Evolutionary conservation across 2,329 filamentous ascomycete genomes (phyloP).

Genomic region (Botrytis sinoallii): DNA sequence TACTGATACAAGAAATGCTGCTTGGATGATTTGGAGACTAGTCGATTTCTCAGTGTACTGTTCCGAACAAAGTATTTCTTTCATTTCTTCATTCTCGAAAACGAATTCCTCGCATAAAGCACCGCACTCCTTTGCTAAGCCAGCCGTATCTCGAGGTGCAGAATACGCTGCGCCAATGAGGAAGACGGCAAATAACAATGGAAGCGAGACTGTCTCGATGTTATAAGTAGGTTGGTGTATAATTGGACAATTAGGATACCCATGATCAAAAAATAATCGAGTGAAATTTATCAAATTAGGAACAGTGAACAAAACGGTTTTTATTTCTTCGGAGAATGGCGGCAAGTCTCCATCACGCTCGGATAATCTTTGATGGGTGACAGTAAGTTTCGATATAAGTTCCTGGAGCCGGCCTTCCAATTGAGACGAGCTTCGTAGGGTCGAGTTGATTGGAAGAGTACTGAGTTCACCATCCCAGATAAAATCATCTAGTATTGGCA

Average conservation of each 20-base stretch:
- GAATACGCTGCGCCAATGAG: slow-evolving; percentile 20
- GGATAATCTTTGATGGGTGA: neutral
- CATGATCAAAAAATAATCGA: slow-evolving; percentile 29
- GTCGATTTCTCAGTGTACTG: neutral
- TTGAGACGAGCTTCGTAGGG: neutral
- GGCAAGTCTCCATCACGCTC: neutral
- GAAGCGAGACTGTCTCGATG: slow-evolving; percentile 16
- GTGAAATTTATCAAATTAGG: slow-evolving; percentile 42
- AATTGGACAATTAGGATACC: slow-evolving; percentile 19
- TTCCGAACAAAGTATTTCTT: neutral
- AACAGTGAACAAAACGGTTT: slow-evolving; percentile 35
- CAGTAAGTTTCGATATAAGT: neutral
- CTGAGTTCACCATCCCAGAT: neutral
- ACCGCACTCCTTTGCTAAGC: slow-evolving; percentile 10
- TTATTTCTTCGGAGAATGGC: neutral
- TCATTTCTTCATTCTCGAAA: slow-evolving; percentile 13
- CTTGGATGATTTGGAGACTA: slow-evolving; percentile 12
- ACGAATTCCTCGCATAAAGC: slow-evolving; percentile 18
- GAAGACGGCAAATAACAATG: slow-evolving; percentile 20
- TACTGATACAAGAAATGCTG: slow-evolving; percentile 10
- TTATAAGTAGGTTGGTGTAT: slow-evolving; percentile 21
- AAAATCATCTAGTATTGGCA: slow-evolving; percentile 7
- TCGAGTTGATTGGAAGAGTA: neutral
- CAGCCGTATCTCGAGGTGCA: slow-evolving; percentile 16
- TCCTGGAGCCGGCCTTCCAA: slow-evolving; percentile 5